A percentile compares a stretch with the other conserved stretches of the same genome.
Conservation (phyloP, 1,139 yeast species). For the Blastobotrys persicus region DNA sequence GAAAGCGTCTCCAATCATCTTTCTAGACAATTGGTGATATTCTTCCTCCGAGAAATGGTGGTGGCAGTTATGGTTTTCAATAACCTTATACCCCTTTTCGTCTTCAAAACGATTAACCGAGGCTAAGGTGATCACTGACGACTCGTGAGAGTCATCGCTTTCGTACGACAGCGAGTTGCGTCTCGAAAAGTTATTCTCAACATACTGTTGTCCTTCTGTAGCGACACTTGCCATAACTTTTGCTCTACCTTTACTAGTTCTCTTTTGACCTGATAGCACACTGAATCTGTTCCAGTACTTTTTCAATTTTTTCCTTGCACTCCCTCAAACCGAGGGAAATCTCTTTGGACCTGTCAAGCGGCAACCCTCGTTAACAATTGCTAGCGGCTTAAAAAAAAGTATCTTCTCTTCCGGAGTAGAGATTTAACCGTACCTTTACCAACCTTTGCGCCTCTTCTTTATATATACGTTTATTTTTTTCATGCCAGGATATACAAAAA, state of each 20-base stretch:
- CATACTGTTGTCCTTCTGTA: neutral
- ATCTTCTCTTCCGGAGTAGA: neutral
- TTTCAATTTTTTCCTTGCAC: neutral
- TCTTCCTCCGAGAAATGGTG: conserved; percentile 7
- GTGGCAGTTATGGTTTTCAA: neutral
- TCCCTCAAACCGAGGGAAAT: conserved; percentile 26
- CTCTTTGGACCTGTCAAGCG: conserved; percentile 26
- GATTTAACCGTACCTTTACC: neutral
- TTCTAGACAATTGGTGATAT: conserved; percentile 19
- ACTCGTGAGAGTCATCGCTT: neutral
- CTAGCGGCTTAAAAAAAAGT: conserved; percentile 1
- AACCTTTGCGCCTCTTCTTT: neutral
- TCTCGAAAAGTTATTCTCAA: conserved; percentile 3
- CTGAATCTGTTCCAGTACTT: conserved; percentile 1
- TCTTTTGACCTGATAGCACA: conserved; percentile 4
- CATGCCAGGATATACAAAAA: neutral
- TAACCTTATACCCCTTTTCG: neutral
- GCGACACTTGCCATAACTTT: conserved; percentile 4
- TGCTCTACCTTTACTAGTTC: neutral
- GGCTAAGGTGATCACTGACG: conserved; percentile 5
- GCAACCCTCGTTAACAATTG: conserved; percentile 26
- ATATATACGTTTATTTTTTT: neutral
- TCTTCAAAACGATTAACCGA: conserved; percentile 2
- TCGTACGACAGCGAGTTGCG: conserved; percentile 4
- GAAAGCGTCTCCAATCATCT: conserved; percentile 29